Conservation (phyloP, 2,329 filamentous ascomycete species). For the Fusarium sp. region DNA sequence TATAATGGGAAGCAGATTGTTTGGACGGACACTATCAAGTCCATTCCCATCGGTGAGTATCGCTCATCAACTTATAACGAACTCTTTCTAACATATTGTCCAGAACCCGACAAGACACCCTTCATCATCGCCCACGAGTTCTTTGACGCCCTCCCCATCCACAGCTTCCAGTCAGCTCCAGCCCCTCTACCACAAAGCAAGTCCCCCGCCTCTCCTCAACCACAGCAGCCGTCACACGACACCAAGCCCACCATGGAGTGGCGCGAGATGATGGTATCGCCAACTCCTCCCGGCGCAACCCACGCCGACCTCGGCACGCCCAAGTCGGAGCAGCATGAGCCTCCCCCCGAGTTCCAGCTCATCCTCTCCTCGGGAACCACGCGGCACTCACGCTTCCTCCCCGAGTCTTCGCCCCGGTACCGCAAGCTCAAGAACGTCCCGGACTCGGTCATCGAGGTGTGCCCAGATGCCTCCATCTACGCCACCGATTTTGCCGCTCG, state of each 20-base stretch:
- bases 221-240: slow-evolving; percentile 50
- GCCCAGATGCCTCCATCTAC: slow-evolving; percentile 86
- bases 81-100: slow-evolving; percentile 1
- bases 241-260: slow-evolving; percentile 69
- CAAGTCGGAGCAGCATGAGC: slow-evolving; percentile 61
- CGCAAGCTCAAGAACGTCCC: slow-evolving; percentile 75
- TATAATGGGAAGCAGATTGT: slow-evolving; percentile 80
- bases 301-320: slow-evolving; percentile 67
- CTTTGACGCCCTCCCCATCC: slow-evolving; percentile 97
- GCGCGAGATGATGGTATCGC: slow-evolving; percentile 84
- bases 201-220: slow-evolving; percentile 44
- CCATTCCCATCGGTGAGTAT: slow-evolving; percentile 76
- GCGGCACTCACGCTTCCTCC: slow-evolving; percentile 86
- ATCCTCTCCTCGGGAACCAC: slow-evolving; percentile 81
- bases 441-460: slow-evolving; percentile 86
- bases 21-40: slow-evolving; percentile 90
- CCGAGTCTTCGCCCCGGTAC: slow-evolving; percentile 84
- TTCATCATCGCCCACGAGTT: slow-evolving; percentile 98
- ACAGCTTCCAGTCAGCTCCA: slow-evolving; percentile 85
- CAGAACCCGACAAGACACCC: slow-evolving; percentile 77
- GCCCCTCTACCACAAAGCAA: slow-evolving; percentile 46
- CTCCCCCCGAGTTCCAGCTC: slow-evolving; percentile 86
- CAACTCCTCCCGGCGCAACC: slow-evolving; percentile 67
- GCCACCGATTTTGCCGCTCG: slow-evolving; percentile 83
- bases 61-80: neutral